These are phyloP conservation scores for Candida sithepensis DNA, from an alignment of 805 yeast genomes.

Conservation along the genomic window DNA sequence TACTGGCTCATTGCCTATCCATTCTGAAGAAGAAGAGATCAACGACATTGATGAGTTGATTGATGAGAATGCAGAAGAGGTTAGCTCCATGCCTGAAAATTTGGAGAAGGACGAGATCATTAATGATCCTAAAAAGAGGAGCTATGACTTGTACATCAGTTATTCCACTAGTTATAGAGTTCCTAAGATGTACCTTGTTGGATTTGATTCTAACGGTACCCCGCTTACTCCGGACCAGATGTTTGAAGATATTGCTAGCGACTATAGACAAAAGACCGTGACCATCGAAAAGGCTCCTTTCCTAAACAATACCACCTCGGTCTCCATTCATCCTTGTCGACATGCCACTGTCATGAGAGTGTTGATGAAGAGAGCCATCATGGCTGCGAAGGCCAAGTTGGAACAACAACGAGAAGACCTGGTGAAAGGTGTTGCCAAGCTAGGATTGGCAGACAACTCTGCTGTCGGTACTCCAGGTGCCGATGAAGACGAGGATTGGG, in stretches of 20 bases:
- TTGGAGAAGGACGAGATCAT: constrained; percentile 37
- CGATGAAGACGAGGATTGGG: constrained; percentile 44
- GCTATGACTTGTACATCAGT: constrained; percentile 85
- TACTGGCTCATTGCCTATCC: constrained; percentile 7
- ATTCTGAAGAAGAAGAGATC: constrained; percentile 30
- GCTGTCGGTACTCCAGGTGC: constrained; percentile 29
- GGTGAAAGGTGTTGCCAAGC: constrained; percentile 41
- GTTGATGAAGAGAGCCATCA: constrained; percentile 68
- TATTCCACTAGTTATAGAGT: constrained; percentile 95
- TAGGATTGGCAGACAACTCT: constrained; percentile 40
- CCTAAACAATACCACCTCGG: constrained; percentile 65
- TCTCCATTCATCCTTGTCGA: constrained; percentile 93
- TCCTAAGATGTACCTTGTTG: constrained; percentile 90
- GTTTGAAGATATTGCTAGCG: constrained; percentile 92
- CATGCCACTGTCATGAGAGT: constrained; percentile 95
- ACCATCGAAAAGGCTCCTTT: constrained; percentile 94
- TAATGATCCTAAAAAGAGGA: constrained; percentile 47
- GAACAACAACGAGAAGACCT: constrained; percentile 28
- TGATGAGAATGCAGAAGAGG: constrained; percentile 33
- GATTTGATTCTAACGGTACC: constrained; percentile 76
- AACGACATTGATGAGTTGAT: constrained; percentile 39
- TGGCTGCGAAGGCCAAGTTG: constrained; percentile 36
- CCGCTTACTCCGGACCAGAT: constrained; percentile 85
- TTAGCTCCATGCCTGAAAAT: constrained; percentile 26
- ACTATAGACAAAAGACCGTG: constrained; percentile 92